Percentiles rank a stretch among this genome's conserved stretches.
Evolutionary conservation across 306 rosid species (phyloP).

Genomic region (Albizia julibrissin): DNA sequence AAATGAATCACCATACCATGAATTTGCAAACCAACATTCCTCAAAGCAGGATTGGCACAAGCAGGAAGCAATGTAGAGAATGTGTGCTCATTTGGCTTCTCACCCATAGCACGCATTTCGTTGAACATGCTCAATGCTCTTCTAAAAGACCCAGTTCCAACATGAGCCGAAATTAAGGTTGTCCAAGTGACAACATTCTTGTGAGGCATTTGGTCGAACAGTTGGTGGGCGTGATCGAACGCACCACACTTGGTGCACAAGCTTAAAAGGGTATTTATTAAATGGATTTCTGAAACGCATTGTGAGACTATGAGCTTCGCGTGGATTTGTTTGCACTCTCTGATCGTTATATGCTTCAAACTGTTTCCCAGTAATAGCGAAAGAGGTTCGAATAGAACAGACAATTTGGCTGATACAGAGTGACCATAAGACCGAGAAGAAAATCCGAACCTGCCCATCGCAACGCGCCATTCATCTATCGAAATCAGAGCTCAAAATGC

Average conservation of each 20-base stretch:
- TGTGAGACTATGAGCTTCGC: constrained; percentile 48
- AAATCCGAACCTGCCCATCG: constrained; percentile 4
- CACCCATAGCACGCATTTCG: constrained; percentile 41
- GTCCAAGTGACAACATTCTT: constrained; percentile 60
- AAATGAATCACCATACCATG: constrained; percentile 43
- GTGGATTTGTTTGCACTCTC: constrained; percentile 51
- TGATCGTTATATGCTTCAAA: constrained; percentile 36
- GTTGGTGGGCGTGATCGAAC: constrained; percentile 41
- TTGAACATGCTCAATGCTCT: constrained; percentile 46
- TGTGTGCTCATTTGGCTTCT: constrained; percentile 56
- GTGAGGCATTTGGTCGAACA: constrained; percentile 52
- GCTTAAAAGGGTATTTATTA: constrained; percentile 49
- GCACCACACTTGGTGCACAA: constrained; percentile 34
- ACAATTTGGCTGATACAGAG: neutral
- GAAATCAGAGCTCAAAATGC: neutral
- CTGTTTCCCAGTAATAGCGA: constrained; percentile 35
- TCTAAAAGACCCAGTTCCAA: constrained; percentile 40
- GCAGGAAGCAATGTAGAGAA: constrained; percentile 45
- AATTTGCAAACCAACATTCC: constrained; percentile 49
- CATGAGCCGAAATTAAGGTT: constrained; percentile 49
- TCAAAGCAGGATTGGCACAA: constrained; percentile 37
- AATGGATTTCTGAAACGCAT: constrained; percentile 43
- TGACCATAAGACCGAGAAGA: neutral
- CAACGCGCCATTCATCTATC: constrained; percentile 1
- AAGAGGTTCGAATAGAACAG: constrained; percentile 26